A percentile compares a stretch with the other conserved stretches of the same genome.
Evolutionary conservation across 352 stramenopile species (phyloP).

Genomic region (Globisporangium perplexum): DNA sequence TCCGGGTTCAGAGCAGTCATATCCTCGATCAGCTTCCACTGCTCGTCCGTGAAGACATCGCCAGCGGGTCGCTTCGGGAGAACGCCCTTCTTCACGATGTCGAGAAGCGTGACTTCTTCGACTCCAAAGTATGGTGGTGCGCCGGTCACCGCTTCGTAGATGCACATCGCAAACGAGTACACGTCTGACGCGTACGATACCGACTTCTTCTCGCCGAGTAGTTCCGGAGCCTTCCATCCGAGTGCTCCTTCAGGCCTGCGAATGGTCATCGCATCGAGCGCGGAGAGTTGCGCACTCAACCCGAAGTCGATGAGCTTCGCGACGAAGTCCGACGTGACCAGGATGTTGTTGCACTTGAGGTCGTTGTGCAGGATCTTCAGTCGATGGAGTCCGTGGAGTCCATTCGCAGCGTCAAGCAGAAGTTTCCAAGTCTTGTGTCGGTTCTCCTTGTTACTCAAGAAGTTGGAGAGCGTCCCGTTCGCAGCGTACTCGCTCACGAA

Average conservation of each 20-base stretch:
- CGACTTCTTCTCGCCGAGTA: neutral
- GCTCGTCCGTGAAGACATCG: neutral
- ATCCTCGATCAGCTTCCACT: neutral
- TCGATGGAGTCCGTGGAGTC: neutral
- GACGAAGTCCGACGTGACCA: neutral
- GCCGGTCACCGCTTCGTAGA: neutral
- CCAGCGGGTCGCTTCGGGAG: neutral
- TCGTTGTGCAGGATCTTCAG: neutral
- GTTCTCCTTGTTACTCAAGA: neutral
- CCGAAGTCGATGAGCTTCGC: neutral
- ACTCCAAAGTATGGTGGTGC: neutral
- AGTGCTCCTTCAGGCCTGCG: neutral
- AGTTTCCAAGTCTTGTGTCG: neutral
- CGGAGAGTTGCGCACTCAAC: neutral
- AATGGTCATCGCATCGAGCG: neutral
- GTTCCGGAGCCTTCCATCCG: neutral
- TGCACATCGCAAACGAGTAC: neutral
- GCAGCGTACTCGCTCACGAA: neutral
- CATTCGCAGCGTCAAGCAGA: neutral
- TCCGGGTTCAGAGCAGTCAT: neutral
- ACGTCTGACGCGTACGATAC: neutral
- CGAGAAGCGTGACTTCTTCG: neutral
- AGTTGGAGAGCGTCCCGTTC: neutral
- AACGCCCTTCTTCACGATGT: neutral
- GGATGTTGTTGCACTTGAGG: slow-evolving; percentile 1